Conservation (phyloP, 2,329 filamentous ascomycete genomes). For the Stylonectria norvegica region DNA sequence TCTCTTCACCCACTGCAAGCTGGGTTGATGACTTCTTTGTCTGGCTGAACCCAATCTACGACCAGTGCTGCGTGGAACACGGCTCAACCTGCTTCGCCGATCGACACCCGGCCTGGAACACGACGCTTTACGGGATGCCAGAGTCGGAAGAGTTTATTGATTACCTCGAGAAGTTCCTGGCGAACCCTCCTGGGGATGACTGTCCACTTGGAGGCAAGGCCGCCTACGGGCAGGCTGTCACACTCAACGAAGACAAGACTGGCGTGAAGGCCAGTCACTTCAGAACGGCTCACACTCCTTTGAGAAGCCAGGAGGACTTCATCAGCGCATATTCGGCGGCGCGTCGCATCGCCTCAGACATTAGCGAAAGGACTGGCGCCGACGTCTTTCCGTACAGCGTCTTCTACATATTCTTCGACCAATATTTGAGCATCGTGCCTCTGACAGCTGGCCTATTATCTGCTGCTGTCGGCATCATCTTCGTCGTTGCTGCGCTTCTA, state of each 20-base stretch:
- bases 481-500: constrained; percentile 73
- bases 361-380: constrained; percentile 67
- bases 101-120: constrained; percentile 80
- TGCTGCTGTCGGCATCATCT: constrained; percentile 80
- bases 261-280: constrained; percentile 85
- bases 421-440: constrained; percentile 81
- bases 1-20: constrained; percentile 82
- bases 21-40: constrained; percentile 97
- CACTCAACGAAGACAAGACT: constrained; percentile 64
- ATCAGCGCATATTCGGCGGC: constrained; percentile 88
- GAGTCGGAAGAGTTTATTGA: constrained; percentile 86
- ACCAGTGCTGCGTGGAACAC: constrained; percentile 68
- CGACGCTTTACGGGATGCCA: constrained; percentile 86
- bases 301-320: constrained; percentile 87
- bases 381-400: constrained; percentile 95
- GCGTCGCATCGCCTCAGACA: constrained; percentile 77
- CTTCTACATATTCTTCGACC: constrained; percentile 99
- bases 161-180: constrained; percentile 81
- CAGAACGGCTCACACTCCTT: constrained; percentile 80
- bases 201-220: constrained; percentile 89
- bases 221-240: constrained; percentile 79
- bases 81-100: constrained; percentile 74
- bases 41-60: constrained; percentile 85
- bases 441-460: constrained; percentile 77
- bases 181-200: constrained; percentile 72